Percentiles rank a stretch among this genome's conserved stretches.
Evolutionary conservation across 2,329 filamentous ascomycete species (phyloP).

Genomic region (Xylariales sp.): DNA sequence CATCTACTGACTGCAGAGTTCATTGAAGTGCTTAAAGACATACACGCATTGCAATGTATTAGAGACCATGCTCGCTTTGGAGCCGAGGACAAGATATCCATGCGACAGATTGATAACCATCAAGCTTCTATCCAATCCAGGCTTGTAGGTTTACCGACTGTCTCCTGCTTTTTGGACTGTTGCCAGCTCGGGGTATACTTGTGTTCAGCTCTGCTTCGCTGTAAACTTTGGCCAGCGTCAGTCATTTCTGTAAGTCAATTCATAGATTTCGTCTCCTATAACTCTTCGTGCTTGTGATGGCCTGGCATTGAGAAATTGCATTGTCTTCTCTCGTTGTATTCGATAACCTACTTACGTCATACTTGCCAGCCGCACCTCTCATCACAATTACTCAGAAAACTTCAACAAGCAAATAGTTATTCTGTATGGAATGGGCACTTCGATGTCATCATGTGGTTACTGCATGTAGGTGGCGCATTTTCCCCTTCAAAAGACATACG

Average conservation of each 20-base stretch:
- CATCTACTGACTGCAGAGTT: constrained; percentile 24
- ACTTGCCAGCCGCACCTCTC: constrained; percentile 23
- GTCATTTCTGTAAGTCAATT: constrained; percentile 32
- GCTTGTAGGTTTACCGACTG: constrained; percentile 19
- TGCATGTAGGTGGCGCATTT: constrained; percentile 31
- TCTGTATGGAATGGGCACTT: constrained; percentile 24
- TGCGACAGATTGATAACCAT: constrained; percentile 32
- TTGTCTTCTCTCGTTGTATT: neutral
- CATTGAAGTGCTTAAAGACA: constrained; percentile 30
- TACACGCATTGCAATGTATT: constrained; percentile 32
- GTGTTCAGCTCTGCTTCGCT: constrained; percentile 34
- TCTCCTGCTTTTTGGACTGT: constrained; percentile 21
- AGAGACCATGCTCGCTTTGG: constrained; percentile 20
- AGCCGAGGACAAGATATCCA: constrained; percentile 15
- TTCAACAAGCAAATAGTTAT: constrained; percentile 24
- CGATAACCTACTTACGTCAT: neutral
- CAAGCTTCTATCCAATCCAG: constrained; percentile 37
- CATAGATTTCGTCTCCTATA: constrained; percentile 3
- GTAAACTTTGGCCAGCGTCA: constrained; percentile 32
- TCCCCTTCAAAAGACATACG: constrained; percentile 22
- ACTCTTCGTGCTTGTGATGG: constrained; percentile 8
- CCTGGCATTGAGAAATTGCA: neutral
- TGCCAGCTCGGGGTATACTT: constrained; percentile 36
- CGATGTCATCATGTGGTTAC: constrained; percentile 26
- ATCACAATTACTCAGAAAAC: constrained; percentile 23